Evolutionary conservation across 2,329 filamentous ascomycete species (phyloP), one percentile per base, ranked within the genome.

Genomic region (Ceratocystis colombiana): DNA sequence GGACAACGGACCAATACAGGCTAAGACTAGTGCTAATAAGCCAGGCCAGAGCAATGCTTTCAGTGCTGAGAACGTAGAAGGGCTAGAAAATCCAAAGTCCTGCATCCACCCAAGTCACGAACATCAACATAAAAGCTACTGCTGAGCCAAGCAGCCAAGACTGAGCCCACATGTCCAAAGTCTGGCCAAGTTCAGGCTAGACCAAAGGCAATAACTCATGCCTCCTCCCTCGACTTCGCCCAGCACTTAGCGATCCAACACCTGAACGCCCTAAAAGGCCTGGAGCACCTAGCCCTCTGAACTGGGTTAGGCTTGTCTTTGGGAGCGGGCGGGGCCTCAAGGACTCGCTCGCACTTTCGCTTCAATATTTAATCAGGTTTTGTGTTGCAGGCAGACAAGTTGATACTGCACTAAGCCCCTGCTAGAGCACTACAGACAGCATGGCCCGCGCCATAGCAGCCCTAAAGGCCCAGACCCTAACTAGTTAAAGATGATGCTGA

Each of bases 261-360:
- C 20, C 50, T 57, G 22, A 59, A 37, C 55, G 55, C 55, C 28
- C 55, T 59, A 59, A 59, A 59, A 59, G 15, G 15, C 28, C 55
- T 59, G 55, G 55, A n/a, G 55, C 28, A 30, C 33, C 28, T 57
- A 28, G 48, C 48, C 22, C 48, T 53, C 48, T 53, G 48, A 30
- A n/a, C 28, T 17, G 28, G 53, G 53, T 10, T 59, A 59, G 53
- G 22, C 53, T 15, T 53, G 48, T 53, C 48, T 53, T 53, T 10
- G 25, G 12, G 2, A 22, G 46, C n/a, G n/a, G 15, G 33, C 55
- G 8, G 48, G 55, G 55, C 48, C 48, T 53, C 48, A 53, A 59
- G 28, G 55, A 20, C 55, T 33, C 15, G 55, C 55, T 59, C 55
- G 55, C 55, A 30, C 55, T 33, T 30, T 59, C 55, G 55, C 55